These are phyloP conservation scores for Nemania serpens DNA, from an alignment of 2,329 filamentous ascomycete genomes.

Conservation along the genomic window DNA sequence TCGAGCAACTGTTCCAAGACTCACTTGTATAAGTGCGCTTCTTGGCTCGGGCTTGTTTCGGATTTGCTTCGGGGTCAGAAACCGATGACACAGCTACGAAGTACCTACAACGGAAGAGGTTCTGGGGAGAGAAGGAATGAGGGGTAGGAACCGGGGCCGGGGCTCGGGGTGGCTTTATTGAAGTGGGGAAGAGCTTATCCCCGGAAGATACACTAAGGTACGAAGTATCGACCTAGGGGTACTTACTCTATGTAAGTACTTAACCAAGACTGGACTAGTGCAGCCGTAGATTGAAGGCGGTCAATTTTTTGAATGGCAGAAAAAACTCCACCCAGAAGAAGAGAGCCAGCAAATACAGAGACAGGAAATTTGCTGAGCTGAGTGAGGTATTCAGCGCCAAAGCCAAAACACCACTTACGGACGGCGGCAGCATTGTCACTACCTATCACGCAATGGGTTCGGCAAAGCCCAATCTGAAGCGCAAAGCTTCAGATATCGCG, in stretches of 20 bases:
- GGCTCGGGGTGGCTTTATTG: not conserved
- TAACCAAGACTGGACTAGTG: not conserved
- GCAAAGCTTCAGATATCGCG: constrained; percentile 65
- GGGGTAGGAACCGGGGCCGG: constrained; percentile 4
- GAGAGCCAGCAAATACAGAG: not conserved
- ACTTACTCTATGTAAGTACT: no score
- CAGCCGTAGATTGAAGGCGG: constrained; percentile 23
- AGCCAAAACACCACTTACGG: not conserved
- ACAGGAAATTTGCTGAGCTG: constrained; percentile 23
- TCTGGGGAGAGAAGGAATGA: not conserved
- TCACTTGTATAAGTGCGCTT: no score
- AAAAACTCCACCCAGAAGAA: constrained; percentile 21
- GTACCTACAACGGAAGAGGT: not conserved
- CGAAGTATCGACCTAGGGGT: no score
- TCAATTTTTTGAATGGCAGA: constrained; percentile 24
- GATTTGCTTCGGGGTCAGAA: no score
- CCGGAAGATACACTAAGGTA: no score
- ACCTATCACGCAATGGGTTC: constrained; percentile 46
- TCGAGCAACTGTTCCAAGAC: no score
- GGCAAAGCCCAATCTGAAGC: constrained; percentile 59
- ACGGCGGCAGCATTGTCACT: constrained; percentile 13
- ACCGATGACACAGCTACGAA: no score
- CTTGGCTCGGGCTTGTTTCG: no score
- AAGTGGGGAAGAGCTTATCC: no score
- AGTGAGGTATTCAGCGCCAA: not conserved